A percentile compares a stretch with the other conserved stretches of the same genome.
phyloP scores from a whole-genome alignment of 176 grass and related monocot genomes.

The Triticum monococcum region DNA sequence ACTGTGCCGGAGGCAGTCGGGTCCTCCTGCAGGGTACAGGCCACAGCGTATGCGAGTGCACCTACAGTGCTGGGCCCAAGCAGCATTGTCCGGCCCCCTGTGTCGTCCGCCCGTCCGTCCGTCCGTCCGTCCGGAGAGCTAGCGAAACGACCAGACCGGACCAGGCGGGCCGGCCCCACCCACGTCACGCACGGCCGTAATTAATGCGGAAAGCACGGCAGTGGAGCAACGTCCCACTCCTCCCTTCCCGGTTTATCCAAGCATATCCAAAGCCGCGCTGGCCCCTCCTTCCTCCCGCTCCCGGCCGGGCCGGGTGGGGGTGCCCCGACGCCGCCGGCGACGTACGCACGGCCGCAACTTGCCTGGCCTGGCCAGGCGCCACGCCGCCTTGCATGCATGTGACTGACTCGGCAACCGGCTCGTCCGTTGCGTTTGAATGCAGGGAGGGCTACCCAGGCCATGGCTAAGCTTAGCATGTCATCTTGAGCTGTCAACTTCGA shows the following conservation, averaged over 20 bases:
- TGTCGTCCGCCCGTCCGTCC: neutral
- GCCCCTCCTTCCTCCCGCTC: neutral
- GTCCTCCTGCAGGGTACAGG: neutral
- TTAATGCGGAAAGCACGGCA: neutral
- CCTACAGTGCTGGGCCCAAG: neutral
- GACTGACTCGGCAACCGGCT: neutral
- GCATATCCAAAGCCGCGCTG: neutral
- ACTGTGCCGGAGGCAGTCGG: too few species aligned
- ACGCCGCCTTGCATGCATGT: too few species aligned
- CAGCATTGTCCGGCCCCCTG: neutral
- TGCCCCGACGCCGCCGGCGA: too few species aligned
- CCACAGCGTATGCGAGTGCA: too few species aligned
- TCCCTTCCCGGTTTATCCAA: neutral
- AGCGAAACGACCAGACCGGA: neutral
- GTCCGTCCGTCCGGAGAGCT: neutral
- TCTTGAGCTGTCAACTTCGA: neutral
- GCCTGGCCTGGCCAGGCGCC: too few species aligned
- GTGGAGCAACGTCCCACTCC: neutral
- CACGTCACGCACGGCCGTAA: neutral
- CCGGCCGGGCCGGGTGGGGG: too few species aligned
- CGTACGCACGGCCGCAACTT: too few species aligned
- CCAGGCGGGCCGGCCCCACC: neutral
- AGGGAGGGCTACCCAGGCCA: neutral
- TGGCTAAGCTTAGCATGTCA: neutral
- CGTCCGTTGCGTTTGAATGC: neutral